phyloP scores from a whole-genome alignment of 2,329 filamentous ascomycete genomes.

The Curvularia sp. region DNA sequence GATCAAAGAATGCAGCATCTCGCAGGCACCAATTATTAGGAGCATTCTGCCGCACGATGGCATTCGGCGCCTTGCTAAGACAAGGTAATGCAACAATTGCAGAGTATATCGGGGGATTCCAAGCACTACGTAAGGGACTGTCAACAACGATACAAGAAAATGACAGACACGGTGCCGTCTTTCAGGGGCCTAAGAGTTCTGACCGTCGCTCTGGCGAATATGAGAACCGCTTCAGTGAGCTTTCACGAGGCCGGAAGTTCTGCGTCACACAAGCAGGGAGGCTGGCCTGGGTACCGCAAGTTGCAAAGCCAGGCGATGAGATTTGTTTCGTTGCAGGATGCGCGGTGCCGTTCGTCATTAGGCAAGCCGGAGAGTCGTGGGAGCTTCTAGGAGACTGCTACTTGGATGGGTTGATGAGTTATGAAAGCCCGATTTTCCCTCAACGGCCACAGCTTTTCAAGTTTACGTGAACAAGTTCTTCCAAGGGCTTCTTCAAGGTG shows the following conservation, averaged over 20 bases:
- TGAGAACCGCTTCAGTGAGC: neutral
- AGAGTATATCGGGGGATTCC: neutral
- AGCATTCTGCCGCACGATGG: neutral
- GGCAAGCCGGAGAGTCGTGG: slow-evolving; percentile 4
- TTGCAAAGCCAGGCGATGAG: slow-evolving; percentile 12
- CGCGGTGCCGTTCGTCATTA: slow-evolving; percentile 19
- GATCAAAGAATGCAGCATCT: neutral
- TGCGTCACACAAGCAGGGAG: slow-evolving; percentile 6
- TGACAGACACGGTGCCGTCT: neutral
- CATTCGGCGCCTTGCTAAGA: neutral
- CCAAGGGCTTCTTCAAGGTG: neutral
- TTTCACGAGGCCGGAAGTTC: slow-evolving; percentile 2
- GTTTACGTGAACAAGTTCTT: neutral
- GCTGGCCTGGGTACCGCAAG: slow-evolving; percentile 17
- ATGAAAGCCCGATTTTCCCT: neutral
- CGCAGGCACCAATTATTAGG: neutral
- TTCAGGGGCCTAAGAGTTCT: neutral
- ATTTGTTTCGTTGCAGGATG: slow-evolving; percentile 21
- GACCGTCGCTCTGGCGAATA: neutral
- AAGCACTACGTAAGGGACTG: neutral
- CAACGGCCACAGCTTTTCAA: neutral
- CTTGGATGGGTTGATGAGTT: neutral
- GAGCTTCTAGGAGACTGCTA: slow-evolving; percentile 34
- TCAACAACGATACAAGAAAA: neutral
- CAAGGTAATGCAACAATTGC: neutral